A percentile compares a stretch with the other conserved stretches of the same genome.
Evolutionary conservation across 108 stramenopile species (phyloP).

Genomic region (Phaeodactylum tricornutum): DNA sequence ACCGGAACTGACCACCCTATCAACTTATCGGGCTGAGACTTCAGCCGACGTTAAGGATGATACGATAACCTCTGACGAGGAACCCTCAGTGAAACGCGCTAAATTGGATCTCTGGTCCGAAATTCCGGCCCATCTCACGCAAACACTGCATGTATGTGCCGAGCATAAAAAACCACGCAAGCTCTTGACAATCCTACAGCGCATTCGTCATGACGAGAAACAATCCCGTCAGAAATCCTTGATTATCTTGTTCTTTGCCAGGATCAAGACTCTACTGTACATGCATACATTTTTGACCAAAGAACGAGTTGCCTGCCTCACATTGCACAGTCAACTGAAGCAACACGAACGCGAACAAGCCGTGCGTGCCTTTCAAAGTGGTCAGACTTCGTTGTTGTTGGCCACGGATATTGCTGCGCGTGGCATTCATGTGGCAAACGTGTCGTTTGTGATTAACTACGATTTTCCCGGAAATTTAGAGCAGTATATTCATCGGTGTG

Average conservation of each 20-base stretch:
- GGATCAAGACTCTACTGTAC: constrained; percentile 59
- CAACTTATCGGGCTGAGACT: too few species aligned
- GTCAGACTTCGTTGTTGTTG: constrained; percentile 29
- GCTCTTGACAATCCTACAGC: constrained; percentile 46
- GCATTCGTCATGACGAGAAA: constrained; percentile 24
- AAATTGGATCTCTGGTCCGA: too few species aligned
- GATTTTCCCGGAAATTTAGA: constrained; percentile 86
- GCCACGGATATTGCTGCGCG: constrained; percentile 96
- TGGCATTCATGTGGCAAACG: constrained; percentile 84
- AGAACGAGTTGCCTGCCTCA: constrained; percentile 32
- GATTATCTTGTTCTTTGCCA: constrained; percentile 42
- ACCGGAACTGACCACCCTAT: too few species aligned
- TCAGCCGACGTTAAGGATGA: too few species aligned
- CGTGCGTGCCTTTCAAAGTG: constrained; percentile 35
- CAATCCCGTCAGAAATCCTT: constrained; percentile 21
- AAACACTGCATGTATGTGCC: constrained; percentile 74
- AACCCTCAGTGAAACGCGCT: too few species aligned
- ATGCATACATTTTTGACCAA: constrained; percentile 34
- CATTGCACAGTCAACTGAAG: constrained; percentile 52
- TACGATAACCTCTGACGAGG: too few species aligned
- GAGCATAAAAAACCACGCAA: constrained; percentile 80
- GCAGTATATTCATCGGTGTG: constrained; percentile 76
- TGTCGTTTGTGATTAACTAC: constrained; percentile 89
- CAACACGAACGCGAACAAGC: constrained; percentile 38
- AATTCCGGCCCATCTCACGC: constrained; percentile 68